Evolutionary conservation across 2,329 filamentous ascomycete genomes (phyloP), one percentile per base, ranked within the genome.

Genomic region (Colletotrichum agaves): DNA sequence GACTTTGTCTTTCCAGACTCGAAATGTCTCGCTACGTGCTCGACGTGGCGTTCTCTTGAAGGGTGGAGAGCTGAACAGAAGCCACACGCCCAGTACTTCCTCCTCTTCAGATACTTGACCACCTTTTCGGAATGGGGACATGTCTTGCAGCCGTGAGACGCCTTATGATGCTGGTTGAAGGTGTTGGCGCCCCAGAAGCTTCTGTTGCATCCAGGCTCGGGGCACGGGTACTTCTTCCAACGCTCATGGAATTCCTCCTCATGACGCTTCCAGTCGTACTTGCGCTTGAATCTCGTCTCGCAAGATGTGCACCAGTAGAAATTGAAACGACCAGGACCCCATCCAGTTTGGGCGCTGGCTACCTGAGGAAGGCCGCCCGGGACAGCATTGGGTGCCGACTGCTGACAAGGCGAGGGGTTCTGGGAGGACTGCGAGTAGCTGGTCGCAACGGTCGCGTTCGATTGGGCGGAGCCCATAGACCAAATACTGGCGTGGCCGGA

Each of bases 211-310:
- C 81, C 81, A 8, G 81, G 81, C 71, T 89, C 88, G 5, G 88
- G 88, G 73, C 88, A 91, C 12, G 88, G 87, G 75, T 90, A 91
- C 74, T 89, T 90, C 70, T 88, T 86, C 80, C 87, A 87, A 61
- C 89, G 87, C 80, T 91, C 88, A 77, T 91, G 88, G 73, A 90
- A 90, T 76, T 90, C 88, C 72, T 90, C 88, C 75, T 91, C 88
- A 76, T 91, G 89, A 35, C 87, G 84, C 76, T 90, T 90, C 89
- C 87, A 91, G 75, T 91, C 88, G 70, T 89, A 89, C 74, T 90
- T 90, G 71, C 88, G 84, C 79, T 89, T 88, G 74, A 91, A 89
- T 50, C 87, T 88, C 55, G 89, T 89, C 75, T 90, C 88, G 76
- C 83, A 87, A 17, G 83, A 85, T 4, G 84, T 87, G 73, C 84